A percentile compares a stretch with the other conserved stretches of the same genome.
These are phyloP conservation scores for Rossbeevera mucosa DNA, from an alignment of 768 basidiomycete genomes.

Conservation along the genomic window DNA sequence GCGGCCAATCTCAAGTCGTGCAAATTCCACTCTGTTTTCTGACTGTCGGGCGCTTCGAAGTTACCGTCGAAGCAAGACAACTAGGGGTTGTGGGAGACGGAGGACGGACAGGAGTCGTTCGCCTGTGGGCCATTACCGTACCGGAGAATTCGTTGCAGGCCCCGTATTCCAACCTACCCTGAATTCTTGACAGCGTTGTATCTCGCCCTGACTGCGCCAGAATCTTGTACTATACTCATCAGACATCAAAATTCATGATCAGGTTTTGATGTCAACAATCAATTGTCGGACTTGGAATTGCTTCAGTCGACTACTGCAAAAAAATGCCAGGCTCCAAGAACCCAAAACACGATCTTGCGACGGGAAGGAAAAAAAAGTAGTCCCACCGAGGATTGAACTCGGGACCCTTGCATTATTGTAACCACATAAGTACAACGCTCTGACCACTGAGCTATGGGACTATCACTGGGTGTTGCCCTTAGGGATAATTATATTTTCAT, in stretches of 20 bases:
- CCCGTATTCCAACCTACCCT: too few species aligned
- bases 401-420: slow-evolving; percentile 56
- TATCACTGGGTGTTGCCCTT: slow-evolving; percentile 2
- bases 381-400: slow-evolving; percentile 62
- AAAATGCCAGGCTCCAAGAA: not conserved
- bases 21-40: slow-evolving; percentile 69
- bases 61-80: slow-evolving; percentile 36
- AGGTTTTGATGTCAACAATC: not conserved
- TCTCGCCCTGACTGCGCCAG: too few species aligned
- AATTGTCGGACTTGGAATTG: not conserved
- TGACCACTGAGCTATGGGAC: slow-evolving; percentile 60
- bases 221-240: not conserved
- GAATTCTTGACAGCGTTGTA: too few species aligned
- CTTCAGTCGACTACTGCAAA: not conserved
- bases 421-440: slow-evolving; percentile 61
- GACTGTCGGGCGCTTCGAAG: slow-evolving; percentile 58
- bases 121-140: slow-evolving; percentile 13
- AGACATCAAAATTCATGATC: not conserved
- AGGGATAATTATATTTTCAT: not conserved
- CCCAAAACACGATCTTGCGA: not conserved
- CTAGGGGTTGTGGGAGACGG: slow-evolving; percentile 14
- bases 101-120: slow-evolving; percentile 21
- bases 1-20: slow-evolving; percentile 47
- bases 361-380: slow-evolving; percentile 31
- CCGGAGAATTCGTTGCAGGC: slow-evolving; percentile 6